Evolutionary conservation across 345 rosid genomes (phyloP).

Genomic region (Lumnitzera racemosa): DNA sequence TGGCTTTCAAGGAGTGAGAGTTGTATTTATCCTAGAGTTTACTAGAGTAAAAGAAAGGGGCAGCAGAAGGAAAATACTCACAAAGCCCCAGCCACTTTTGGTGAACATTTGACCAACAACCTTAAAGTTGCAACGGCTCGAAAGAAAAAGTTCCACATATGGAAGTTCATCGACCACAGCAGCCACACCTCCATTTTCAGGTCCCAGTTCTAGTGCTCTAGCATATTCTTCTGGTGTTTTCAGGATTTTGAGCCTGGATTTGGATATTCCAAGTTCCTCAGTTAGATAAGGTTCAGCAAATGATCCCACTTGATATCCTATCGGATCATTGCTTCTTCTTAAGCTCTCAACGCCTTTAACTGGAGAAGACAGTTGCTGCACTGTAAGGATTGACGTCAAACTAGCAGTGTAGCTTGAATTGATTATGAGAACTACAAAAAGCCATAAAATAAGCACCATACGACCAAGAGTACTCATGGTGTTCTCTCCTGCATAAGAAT

Average conservation of each 20-base stretch:
- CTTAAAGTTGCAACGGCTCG: slow-evolving; percentile 66
- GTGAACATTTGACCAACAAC: slow-evolving; percentile 80
- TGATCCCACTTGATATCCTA: slow-evolving; percentile 87
- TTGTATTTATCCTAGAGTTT: background rate
- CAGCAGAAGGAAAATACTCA: slow-evolving; percentile 30
- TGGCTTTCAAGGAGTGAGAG: background rate
- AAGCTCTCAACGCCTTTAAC: slow-evolving; percentile 76
- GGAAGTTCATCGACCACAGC: slow-evolving; percentile 86
- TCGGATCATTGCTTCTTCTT: slow-evolving; percentile 47
- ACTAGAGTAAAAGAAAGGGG: background rate
- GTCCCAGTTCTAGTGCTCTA: slow-evolving; percentile 59
- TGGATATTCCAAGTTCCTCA: slow-evolving; percentile 64
- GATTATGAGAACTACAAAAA: slow-evolving; percentile 81
- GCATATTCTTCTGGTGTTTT: slow-evolving; percentile 83
- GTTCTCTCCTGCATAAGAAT: slow-evolving; percentile 62
- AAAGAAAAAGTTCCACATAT: slow-evolving; percentile 69
- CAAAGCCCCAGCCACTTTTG: slow-evolving; percentile 92
- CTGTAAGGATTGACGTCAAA: slow-evolving; percentile 87
- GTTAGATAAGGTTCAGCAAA: slow-evolving; percentile 71
- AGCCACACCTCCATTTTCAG: slow-evolving; percentile 77
- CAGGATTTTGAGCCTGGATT: slow-evolving; percentile 63
- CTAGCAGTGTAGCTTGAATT: slow-evolving; percentile 98
- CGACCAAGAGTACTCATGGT: slow-evolving; percentile 83
- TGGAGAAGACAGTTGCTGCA: slow-evolving; percentile 77
- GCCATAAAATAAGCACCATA: slow-evolving; percentile 79